Evolutionary conservation across 495 filamentous ascomycete genomes (phyloP).

Genomic region (Neurospora sp.): DNA sequence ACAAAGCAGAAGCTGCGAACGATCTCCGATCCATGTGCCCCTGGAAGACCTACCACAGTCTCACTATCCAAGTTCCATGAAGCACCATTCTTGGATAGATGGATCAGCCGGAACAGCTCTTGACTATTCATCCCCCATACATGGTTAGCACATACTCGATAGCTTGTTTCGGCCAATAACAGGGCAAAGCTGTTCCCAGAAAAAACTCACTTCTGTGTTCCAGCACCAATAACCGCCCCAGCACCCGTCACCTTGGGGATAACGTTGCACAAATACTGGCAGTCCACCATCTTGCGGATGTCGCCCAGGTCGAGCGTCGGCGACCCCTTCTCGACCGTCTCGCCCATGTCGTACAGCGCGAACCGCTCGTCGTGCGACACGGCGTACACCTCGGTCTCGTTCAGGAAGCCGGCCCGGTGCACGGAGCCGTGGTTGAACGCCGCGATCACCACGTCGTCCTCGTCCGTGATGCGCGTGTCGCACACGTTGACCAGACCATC

Average conservation of each 20-base stretch:
- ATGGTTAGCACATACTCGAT: not conserved
- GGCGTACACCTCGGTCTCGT: conserved; percentile 55
- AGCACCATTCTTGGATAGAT: conserved; percentile 43
- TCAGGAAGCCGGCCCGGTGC: conserved; percentile 75
- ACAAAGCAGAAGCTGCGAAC: conserved; percentile 69
- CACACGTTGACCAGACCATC: conserved; percentile 85
- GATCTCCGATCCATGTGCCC: conserved; percentile 76
- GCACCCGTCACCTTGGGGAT: conserved; percentile 42
- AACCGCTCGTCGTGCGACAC: conserved; percentile 74
- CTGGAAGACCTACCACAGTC: conserved; percentile 53
- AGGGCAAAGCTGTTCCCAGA: not conserved
- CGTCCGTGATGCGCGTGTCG: conserved; percentile 61
- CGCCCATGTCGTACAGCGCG: conserved; percentile 59
- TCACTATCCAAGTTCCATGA: conserved; percentile 54
- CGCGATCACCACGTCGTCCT: conserved; percentile 77
- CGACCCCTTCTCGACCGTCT: conserved; percentile 44
- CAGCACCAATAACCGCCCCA: conserved; percentile 51
- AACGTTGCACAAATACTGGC: conserved; percentile 77
- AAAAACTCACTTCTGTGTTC: conserved; percentile 45
- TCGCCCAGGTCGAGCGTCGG: conserved; percentile 62
- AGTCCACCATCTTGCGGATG: conserved; percentile 56
- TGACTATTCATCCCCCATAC: conserved; percentile 31
- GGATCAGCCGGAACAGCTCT: conserved; percentile 57
- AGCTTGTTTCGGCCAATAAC: not conserved
- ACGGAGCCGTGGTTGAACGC: conserved; percentile 86